Evolutionary conservation across 1,284 basidiomycete species (phyloP).

Genomic region (Cryptococcus sp.): DNA sequence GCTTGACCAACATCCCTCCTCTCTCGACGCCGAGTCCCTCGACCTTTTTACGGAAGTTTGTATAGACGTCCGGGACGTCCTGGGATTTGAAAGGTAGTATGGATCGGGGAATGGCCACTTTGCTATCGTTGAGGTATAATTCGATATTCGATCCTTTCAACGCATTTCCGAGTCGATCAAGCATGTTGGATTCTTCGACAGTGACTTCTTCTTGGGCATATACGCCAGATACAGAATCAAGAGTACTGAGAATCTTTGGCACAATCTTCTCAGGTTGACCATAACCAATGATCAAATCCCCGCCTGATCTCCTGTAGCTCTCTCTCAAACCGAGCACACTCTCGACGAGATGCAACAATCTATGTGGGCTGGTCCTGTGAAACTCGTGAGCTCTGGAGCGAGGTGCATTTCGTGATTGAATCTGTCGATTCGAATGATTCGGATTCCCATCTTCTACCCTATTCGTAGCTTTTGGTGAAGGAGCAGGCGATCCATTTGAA

Average conservation of each 20-base stretch:
- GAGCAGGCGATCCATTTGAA: conserved; percentile 10
- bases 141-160: conserved; percentile 15
- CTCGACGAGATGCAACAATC: conserved; percentile 50
- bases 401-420: conserved; percentile 28
- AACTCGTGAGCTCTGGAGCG: conserved; percentile 49
- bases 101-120: conserved; percentile 44
- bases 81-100: conserved; percentile 50
- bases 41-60: conserved; percentile 51
- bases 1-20: conserved; percentile 40
- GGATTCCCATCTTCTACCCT: conserved; percentile 12
- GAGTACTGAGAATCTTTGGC: conserved; percentile 41
- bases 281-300: conserved; percentile 53
- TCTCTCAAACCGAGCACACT: conserved; percentile 52
- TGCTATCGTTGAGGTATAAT: conserved; percentile 36
- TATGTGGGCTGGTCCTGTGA: conserved; percentile 51
- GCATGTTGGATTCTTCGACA: conserved; percentile 10
- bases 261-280: conserved; percentile 51
- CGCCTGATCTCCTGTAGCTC: conserved; percentile 45
- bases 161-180: conserved; percentile 1
- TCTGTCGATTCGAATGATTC: conserved; percentile 5
- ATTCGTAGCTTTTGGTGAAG: conserved; percentile 3
- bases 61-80: conserved; percentile 52
- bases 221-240: conserved; percentile 26
- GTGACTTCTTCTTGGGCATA: conserved; percentile 34
- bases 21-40: conserved; percentile 48